Conservation (phyloP, 2,329 filamentous ascomycete species). For the Pseudomassariella vexata region DNA sequence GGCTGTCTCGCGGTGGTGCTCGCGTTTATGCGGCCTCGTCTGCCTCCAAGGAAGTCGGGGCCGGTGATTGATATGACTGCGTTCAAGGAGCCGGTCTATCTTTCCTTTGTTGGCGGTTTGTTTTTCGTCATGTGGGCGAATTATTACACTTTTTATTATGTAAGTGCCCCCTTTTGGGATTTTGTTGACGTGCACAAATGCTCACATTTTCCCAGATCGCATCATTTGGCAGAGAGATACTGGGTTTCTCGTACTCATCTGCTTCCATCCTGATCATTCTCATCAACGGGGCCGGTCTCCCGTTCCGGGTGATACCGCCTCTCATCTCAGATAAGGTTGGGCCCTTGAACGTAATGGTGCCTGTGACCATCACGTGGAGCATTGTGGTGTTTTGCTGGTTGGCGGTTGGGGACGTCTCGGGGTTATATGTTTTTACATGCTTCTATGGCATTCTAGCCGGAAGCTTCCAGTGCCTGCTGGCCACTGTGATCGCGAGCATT, state of each 20-base stretch:
- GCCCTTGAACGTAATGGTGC: constrained; percentile 27
- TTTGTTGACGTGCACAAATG: background rate
- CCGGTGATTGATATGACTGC: constrained; percentile 23
- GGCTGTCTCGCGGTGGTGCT: constrained; percentile 72
- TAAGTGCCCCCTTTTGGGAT: constrained; percentile 14
- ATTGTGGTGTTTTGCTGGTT: constrained; percentile 31
- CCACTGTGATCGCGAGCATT: constrained; percentile 32
- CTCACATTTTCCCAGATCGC: constrained; percentile 17
- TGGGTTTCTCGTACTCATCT: constrained; percentile 27
- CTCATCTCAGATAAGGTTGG: constrained; percentile 30
- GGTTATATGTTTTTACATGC: constrained; percentile 30
- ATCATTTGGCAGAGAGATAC: constrained; percentile 24
- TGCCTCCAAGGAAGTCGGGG: constrained; percentile 24
- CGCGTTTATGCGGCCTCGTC: constrained; percentile 23
- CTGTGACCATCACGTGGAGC: constrained; percentile 19
- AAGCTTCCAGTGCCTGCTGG: constrained; percentile 33
- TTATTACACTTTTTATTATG: constrained; percentile 39
- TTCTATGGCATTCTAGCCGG: constrained; percentile 26
- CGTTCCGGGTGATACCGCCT: constrained; percentile 29
- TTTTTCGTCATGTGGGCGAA: constrained; percentile 34
- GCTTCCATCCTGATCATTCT: constrained; percentile 30
- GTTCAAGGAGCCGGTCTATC: constrained; percentile 24
- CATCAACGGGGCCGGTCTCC: constrained; percentile 32
- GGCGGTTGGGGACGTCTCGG: constrained; percentile 23
- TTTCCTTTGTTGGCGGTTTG: constrained; percentile 26